phyloP scores from a whole-genome alignment of 306 rosid genomes.

The Lathyrus tuberosus region DNA sequence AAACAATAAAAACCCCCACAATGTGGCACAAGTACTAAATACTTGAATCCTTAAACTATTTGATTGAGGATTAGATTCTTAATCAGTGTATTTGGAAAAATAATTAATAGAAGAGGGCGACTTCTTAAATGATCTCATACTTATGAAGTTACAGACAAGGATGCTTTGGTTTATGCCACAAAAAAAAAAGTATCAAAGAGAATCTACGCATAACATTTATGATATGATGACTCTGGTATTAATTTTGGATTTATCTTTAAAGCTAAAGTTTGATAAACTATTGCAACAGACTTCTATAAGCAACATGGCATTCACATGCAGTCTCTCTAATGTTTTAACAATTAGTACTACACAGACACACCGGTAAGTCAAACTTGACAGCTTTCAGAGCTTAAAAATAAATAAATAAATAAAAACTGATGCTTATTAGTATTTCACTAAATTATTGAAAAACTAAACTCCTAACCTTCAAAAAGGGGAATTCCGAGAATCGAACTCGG shows the following conservation, averaged over 20 bases:
- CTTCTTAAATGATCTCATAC: not conserved
- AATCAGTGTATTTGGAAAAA: not conserved
- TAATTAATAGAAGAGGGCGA: not conserved
- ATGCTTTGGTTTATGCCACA: not conserved
- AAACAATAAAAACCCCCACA: no score
- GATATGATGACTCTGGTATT: not conserved
- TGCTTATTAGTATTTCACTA: not conserved
- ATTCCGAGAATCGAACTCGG: not conserved
- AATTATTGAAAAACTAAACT: not conserved
- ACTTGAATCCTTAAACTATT: not conserved
- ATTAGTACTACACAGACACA: conserved; percentile 5
- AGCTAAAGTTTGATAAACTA: conserved; percentile 7
- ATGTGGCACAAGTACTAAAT: not conserved
- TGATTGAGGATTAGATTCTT: not conserved
- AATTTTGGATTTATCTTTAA: not conserved
- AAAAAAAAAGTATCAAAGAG: not conserved
- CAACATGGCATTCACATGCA: conserved; percentile 19
- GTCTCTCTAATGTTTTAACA: conserved; percentile 17
- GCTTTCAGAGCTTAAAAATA: not conserved
- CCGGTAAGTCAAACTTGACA: conserved; percentile 2
- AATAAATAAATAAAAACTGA: no score
- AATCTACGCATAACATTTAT: not conserved
- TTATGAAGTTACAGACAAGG: no score
- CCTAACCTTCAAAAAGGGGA: not conserved
- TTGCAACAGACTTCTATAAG: conserved; percentile 14